phyloP scores from a whole-genome alignment of 2,329 filamentous ascomycete genomes.

The Neurospora sp. region DNA sequence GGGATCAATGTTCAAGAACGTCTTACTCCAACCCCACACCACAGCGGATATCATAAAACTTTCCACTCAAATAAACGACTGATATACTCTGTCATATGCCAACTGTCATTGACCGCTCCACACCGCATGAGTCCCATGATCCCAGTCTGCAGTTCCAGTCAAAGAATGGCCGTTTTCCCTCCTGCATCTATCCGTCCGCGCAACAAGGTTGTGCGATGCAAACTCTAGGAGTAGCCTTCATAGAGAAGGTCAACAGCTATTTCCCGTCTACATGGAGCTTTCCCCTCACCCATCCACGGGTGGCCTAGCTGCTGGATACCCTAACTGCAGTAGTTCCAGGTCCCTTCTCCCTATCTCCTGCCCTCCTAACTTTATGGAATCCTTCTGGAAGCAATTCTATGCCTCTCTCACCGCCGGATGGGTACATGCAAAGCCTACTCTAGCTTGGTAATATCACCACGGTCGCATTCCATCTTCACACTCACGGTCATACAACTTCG shows the following conservation, averaged over 20 bases:
- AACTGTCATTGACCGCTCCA: not conserved
- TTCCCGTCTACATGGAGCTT: not conserved
- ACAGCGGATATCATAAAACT: not conserved
- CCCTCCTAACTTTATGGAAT: not conserved
- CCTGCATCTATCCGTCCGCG: not conserved
- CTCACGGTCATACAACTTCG: not conserved
- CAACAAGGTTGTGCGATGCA: not conserved
- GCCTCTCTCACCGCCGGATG: not conserved
- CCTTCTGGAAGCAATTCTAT: not conserved
- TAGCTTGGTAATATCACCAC: not conserved
- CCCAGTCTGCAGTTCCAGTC: not conserved
- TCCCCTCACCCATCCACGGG: not conserved
- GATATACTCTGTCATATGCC: not conserved
- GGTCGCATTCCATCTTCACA: not conserved
- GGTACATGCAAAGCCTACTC: not conserved
- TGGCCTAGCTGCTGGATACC: not conserved
- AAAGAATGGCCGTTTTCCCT: not conserved
- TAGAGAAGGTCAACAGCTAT: not conserved
- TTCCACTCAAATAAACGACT: not conserved
- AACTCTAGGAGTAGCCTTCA: not conserved
- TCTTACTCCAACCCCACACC: not conserved
- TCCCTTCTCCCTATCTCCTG: not conserved
- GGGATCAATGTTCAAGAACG: not conserved
- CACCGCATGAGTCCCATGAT: not conserved
- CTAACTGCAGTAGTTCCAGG: not conserved